A percentile compares a stretch with the other conserved stretches of the same genome.
Evolutionary conservation across 768 basidiomycete genomes (phyloP).

Genomic region (Amanita muscaria): DNA sequence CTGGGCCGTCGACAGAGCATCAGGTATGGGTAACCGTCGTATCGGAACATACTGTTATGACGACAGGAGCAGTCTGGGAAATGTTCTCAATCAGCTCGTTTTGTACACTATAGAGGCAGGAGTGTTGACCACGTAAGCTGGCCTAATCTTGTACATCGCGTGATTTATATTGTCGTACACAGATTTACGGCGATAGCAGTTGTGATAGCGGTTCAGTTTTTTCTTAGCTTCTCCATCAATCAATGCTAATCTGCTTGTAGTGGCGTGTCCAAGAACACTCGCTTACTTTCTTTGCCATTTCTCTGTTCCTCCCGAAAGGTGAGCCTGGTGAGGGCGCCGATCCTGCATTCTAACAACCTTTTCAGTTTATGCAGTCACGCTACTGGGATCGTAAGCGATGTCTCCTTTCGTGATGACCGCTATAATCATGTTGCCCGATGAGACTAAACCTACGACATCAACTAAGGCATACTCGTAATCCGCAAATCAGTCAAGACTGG

Average conservation of each 20-base stretch:
- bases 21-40: conserved; percentile 14
- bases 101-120: conserved; percentile 37
- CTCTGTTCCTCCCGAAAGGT: no score
- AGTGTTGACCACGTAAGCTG: conserved; percentile 26
- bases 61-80: conserved; percentile 21
- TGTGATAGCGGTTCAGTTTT: conserved; percentile 35
- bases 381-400: no score
- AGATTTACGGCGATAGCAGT: conserved; percentile 37
- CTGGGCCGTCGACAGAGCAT: conserved; percentile 22
- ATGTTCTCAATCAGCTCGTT: conserved; percentile 29
- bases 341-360: no score
- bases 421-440: not conserved
- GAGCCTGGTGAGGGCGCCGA: no score
- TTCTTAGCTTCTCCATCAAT: no score
- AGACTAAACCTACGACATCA: conserved; percentile 17
- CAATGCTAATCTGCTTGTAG: conserved; percentile 15
- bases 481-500: not conserved
- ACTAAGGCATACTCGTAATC: conserved; percentile 10
- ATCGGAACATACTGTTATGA: no score
- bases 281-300: no score
- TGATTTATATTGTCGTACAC: not conserved
- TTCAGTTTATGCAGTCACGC: no score
- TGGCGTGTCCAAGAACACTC: conserved; percentile 36
- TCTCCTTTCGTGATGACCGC: not conserved
- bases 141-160: not conserved